Percentiles rank a stretch among this genome's conserved stretches.
Evolutionary conservation across 768 basidiomycete species (phyloP).

Genomic region (Tricholoma hemisulphureum): DNA sequence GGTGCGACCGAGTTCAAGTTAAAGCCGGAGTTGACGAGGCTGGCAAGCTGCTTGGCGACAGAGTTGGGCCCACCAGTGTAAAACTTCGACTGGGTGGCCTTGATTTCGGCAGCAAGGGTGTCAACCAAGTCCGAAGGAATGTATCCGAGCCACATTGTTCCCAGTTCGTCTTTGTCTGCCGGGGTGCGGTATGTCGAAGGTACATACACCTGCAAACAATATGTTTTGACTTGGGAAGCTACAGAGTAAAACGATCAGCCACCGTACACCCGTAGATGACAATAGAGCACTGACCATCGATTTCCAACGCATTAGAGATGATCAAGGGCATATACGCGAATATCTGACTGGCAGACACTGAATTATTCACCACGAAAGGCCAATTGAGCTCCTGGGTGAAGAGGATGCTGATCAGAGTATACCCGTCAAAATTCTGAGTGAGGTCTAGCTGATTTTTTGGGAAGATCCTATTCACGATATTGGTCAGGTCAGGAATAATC

Average conservation of each 20-base stretch:
- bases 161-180: conserved; percentile 47
- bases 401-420: conserved; percentile 60
- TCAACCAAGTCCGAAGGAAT: conserved; percentile 58
- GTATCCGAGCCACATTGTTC: conserved; percentile 71
- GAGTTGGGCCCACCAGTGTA: conserved; percentile 50
- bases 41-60: conserved; percentile 58
- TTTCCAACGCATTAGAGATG: conserved; percentile 31
- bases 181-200: conserved; percentile 54
- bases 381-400: conserved; percentile 63
- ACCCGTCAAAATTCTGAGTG: conserved; percentile 32
- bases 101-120: conserved; percentile 63
- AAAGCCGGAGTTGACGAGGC: conserved; percentile 69
- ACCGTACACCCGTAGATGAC: conserved; percentile 4
- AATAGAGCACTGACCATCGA: conserved; percentile 26
- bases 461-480: conserved; percentile 61
- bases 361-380: conserved; percentile 60
- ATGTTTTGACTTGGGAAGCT: conserved; percentile 39
- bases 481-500: conserved; percentile 50
- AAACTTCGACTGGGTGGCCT: conserved; percentile 56
- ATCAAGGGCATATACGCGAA: conserved; percentile 65
- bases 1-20: conserved; percentile 48
- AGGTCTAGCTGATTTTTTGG: conserved; percentile 34
- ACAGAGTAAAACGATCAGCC: conserved; percentile 4
- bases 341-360: conserved; percentile 68
- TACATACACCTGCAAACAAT: conserved; percentile 67